Conservation (phyloP, 805 yeast genomes). For the Yamadazyma paraphyllophila region DNA sequence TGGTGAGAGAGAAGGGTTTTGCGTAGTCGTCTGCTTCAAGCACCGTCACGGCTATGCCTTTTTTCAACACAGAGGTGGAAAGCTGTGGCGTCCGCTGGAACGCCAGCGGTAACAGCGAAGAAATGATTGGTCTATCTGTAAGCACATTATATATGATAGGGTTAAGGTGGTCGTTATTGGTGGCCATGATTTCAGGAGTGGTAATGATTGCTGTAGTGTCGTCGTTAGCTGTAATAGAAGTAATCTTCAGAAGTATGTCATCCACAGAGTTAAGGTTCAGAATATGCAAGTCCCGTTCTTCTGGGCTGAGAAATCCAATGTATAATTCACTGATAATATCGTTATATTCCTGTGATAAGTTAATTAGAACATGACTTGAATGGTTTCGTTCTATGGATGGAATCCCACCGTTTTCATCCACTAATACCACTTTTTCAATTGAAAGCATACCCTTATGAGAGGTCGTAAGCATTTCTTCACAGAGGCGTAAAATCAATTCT, state of each 20-base stretch:
- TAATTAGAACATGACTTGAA: constrained; percentile 84
- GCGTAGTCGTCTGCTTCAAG: constrained; percentile 27
- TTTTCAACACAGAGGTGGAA: constrained; percentile 75
- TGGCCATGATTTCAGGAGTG: constrained; percentile 72
- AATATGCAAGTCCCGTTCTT: constrained; percentile 53
- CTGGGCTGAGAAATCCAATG: constrained; percentile 51
- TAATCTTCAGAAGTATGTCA: constrained; percentile 47
- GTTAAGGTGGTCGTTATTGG: constrained; percentile 53
- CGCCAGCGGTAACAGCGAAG: constrained; percentile 81
- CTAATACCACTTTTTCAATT: constrained; percentile 76
- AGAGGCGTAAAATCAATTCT: constrained; percentile 24
- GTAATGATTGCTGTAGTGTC: constrained; percentile 82
- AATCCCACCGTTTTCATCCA: constrained; percentile 86
- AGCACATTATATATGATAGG: constrained; percentile 88
- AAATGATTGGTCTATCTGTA: constrained; percentile 87
- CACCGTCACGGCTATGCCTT: constrained; percentile 62
- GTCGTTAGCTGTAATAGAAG: constrained; percentile 37
- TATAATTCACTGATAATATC: constrained; percentile 62
- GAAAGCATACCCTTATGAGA: constrained; percentile 34
- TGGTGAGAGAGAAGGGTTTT: constrained; percentile 38
- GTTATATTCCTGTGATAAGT: constrained; percentile 76
- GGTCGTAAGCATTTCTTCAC: constrained; percentile 22
- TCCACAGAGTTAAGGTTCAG: constrained; percentile 68
- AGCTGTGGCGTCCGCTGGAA: constrained; percentile 54
- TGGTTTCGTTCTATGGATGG: constrained; percentile 81